Conservation (phyloP, 225 moss, liverwort and hornwort species). For the Sphagnum contortum region DNA sequence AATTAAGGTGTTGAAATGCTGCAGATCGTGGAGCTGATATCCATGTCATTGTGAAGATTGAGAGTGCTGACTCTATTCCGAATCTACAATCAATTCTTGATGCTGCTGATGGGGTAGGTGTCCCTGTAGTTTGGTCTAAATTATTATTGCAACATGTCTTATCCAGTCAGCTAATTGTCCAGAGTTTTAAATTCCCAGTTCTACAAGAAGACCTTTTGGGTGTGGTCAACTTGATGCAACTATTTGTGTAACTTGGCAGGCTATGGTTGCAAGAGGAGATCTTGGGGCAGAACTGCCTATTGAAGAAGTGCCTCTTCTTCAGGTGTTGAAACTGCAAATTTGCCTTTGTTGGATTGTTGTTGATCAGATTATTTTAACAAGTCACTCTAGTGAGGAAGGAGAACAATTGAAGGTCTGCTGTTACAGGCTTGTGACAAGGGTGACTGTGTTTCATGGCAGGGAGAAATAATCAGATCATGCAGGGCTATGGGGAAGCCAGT, state of each 20-base stretch:
- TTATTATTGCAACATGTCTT: too few species aligned
- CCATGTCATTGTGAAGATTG: slow-evolving; percentile 96
- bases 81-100: slow-evolving; percentile 90
- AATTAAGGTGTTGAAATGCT: slow-evolving; percentile 5
- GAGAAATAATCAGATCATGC: slow-evolving; percentile 77
- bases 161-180: too few species aligned
- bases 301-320: slow-evolving; percentile 94
- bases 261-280: slow-evolving; percentile 99
- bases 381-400: too few species aligned
- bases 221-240: slow-evolving; percentile 52
- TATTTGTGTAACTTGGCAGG: slow-evolving; percentile 71
- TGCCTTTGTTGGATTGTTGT: too few species aligned
- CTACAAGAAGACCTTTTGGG: too few species aligned
- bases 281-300: slow-evolving; percentile 95
- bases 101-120: slow-evolving; percentile 92
- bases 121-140: neutral
- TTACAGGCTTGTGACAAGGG: too few species aligned
- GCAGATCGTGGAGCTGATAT: slow-evolving; percentile 79
- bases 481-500: slow-evolving; percentile 93
- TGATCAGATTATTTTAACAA: too few species aligned
- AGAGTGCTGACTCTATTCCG: slow-evolving; percentile 95
- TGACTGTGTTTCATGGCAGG: slow-evolving; percentile 16
- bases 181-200: too few species aligned
- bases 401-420: too few species aligned
- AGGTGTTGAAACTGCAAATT: slow-evolving; percentile 22